Evolutionary conservation across 2,329 filamentous ascomycete species (phyloP).

Genomic region (Kalaharituber pfeilii): DNA sequence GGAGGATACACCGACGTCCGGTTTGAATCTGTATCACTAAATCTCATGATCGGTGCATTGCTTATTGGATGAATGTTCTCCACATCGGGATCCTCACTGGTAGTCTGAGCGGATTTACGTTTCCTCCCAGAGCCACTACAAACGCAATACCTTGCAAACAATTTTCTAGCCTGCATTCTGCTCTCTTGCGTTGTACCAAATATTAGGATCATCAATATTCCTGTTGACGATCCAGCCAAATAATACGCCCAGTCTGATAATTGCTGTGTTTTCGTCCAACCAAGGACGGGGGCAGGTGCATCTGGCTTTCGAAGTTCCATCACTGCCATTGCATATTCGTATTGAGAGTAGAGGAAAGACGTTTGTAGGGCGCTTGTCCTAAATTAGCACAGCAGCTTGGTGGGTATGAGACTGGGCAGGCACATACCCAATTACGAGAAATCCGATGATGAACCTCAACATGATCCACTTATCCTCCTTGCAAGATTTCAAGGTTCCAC

Average conservation of each 20-base stretch:
- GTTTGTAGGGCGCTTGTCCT: conserved; percentile 9
- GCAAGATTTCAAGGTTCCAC: background rate
- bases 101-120: background rate
- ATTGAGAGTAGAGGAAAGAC: conserved; percentile 12
- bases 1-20: no score
- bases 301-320: background rate
- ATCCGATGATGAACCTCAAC: conserved; percentile 12
- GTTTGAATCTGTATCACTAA: background rate
- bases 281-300: conserved; percentile 5
- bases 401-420: background rate
- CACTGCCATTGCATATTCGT: conserved; percentile 7
- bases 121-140: background rate
- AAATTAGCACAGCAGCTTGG: background rate
- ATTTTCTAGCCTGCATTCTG: conserved; percentile 4
- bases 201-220: conserved; percentile 10
- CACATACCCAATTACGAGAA: conserved; percentile 9
- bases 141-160: background rate
- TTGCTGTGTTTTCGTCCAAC: conserved; percentile 8
- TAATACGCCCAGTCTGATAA: conserved; percentile 14
- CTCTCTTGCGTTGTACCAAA: conserved; percentile 14
- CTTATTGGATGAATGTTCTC: background rate
- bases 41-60: no score
- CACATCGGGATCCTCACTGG: background rate
- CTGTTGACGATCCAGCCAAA: conserved; percentile 11
- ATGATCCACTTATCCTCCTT: conserved; percentile 12